A percentile compares a stretch with the other conserved stretches of the same genome.
These are phyloP conservation scores for Centella asiatica DNA, from an alignment of 129 eudicot genomes.

Conservation along the genomic window DNA sequence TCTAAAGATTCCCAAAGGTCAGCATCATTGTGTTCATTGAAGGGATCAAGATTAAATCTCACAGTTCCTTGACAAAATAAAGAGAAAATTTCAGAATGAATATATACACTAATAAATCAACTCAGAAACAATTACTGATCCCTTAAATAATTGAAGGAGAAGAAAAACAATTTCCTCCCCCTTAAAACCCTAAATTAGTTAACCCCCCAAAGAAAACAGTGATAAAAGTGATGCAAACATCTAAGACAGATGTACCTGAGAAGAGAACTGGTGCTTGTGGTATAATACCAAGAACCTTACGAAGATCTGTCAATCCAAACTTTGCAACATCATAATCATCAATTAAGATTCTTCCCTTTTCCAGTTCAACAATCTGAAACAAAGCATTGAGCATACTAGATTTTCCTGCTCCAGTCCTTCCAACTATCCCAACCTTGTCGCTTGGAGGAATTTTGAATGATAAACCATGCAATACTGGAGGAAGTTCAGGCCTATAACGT, in stretches of 20 bases:
- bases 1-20: conserved; percentile 97
- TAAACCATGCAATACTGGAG: conserved; percentile 83
- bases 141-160: too few relatives aligned
- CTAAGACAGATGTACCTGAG: conserved; percentile 48
- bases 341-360: conserved; percentile 73
- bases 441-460: conserved; percentile 54
- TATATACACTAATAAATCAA: background rate
- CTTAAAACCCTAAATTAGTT: too few relatives aligned
- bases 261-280: conserved; percentile 98
- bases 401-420: conserved; percentile 98
- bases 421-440: conserved; percentile 88
- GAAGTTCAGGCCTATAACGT: conserved; percentile 90
- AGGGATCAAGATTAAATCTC: conserved; percentile 95
- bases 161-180: too few relatives aligned
- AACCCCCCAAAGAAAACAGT: too few relatives aligned
- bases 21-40: conserved; percentile 83
- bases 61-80: conserved; percentile 57
- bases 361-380: conserved; percentile 86
- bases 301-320: conserved; percentile 79
- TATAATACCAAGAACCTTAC: conserved; percentile 83
- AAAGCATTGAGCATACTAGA: conserved; percentile 98
- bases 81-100: conserved; percentile 11
- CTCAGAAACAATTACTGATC: background rate
- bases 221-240: background rate
- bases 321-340: conserved; percentile 75